Base-by-base conservation (phyloP, 331 rosid species). In the Rhamnella rubrinervis region DNA sequence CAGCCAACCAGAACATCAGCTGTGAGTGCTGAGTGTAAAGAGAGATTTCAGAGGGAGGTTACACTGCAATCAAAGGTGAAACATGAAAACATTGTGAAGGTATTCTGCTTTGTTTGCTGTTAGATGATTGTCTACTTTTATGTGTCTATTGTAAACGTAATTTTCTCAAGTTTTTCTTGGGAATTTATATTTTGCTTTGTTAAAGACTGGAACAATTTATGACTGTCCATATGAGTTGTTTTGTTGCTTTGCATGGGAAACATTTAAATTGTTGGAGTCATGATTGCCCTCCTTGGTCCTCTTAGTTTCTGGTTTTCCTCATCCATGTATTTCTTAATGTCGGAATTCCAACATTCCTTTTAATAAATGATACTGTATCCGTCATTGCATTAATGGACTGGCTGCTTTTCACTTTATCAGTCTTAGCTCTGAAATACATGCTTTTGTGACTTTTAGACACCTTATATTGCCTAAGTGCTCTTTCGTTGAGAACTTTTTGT, bases 11-110 rank as follows among this genome's bases (percentile, higher is more conserved):
- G 52, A 72, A 55, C 75, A 49, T 62, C 75, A 21, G 59, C 56
- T 9, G 65, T 65, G 41, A 64, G 71, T 68, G 55, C 66, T 60
- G 80, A 71, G 28, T 53, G 39, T 13, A 72, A 68, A 74, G 83
- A 77, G 49, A 75, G 41, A 44, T 84, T 84, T 60, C 83, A 78
- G 67, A 75, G 83, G 67, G 88, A 84, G 77, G 85, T 81, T 7
- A 52, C 19, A 8, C 35, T 81, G 75, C 85, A 77, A 13, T 37
- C 84, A n/a, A 81, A 62, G 62, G 59, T 73, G 52, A 71, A 78
- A 46, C 88, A 81, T 68, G 83, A 75, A 11, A 78, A 78, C 40
- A 35, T 84, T 66, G 78, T 81, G 26, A 73, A 78, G 83, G 88
- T 84, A 49, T 38, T 23, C 3, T 68, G n/a, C 69, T 53, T 47